Evolutionary conservation across 2,329 filamentous ascomycete species (phyloP).

Genomic region (Colletotrichum sp.): DNA sequence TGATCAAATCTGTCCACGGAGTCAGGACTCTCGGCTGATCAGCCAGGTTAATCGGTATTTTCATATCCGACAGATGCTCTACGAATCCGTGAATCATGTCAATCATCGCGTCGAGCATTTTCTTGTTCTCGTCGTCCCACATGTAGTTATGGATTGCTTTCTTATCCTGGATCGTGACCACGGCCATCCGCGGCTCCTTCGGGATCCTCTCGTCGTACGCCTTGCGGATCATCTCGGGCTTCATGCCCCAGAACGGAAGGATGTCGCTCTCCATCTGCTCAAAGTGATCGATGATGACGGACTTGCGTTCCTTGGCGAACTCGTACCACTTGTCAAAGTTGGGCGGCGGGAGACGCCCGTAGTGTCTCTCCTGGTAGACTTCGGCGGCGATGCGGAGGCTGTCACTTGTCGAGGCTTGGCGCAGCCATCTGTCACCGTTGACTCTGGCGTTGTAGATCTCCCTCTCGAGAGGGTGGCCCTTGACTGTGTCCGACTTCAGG

Average conservation of each 20-base stretch:
- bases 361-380: constrained; percentile 56
- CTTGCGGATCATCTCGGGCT: constrained; percentile 70
- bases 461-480: constrained; percentile 52
- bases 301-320: constrained; percentile 71
- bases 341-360: constrained; percentile 76
- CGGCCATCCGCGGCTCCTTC: constrained; percentile 46
- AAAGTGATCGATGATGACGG: constrained; percentile 80
- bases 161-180: constrained; percentile 68
- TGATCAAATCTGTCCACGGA: constrained; percentile 65
- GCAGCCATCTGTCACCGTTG: constrained; percentile 54
- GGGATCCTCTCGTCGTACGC: constrained; percentile 48
- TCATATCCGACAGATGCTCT: constrained; percentile 79
- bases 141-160: constrained; percentile 51
- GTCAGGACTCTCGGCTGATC: constrained; percentile 77
- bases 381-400: constrained; percentile 50
- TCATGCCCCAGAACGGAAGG: constrained; percentile 77
- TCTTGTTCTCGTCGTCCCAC: constrained; percentile 33
- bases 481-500: constrained; percentile 29
- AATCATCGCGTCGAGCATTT: constrained; percentile 50
- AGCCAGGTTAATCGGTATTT: constrained; percentile 81
- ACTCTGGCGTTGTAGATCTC: constrained; percentile 55
- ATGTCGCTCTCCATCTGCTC: constrained; percentile 79
- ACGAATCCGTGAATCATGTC: constrained; percentile 76
- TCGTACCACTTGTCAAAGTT: constrained; percentile 87
- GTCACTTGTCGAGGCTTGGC: constrained; percentile 50